Base-by-base conservation (phyloP, 371 early-diverging fungal genomes). In the Mucor irregularis region DNA sequence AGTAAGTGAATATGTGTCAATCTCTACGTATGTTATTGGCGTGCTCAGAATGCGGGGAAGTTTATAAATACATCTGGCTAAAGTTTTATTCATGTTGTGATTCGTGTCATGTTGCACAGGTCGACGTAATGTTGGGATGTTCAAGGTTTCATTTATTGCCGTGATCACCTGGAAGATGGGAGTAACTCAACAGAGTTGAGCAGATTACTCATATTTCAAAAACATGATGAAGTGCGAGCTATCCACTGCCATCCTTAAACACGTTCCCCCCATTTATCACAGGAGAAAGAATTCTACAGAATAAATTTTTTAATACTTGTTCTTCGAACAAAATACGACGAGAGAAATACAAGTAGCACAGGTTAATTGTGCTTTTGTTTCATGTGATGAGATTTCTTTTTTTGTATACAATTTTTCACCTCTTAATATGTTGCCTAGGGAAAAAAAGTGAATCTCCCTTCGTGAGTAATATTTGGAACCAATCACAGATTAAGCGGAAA, bases 381-480 rank as follows among this genome's bases (percentile, higher is more conserved):
- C 51, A 51, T 38, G 38, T 51, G 51, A 51, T 47, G 8, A 14
- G 24, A 17, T 39, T 17, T 25, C 10, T 31, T 31, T 21, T 10
- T 35, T 11, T 39, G 17, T 7, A 8, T 56, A 21, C n/a, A 53
- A 14, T 8, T 43, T 28, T 30, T 13, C 33, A 53, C 22, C 19
- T 17, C 44, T 25, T 43, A 13, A 42, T 29, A 33, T 17, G 4
- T 22, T 40, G 3, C 13, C 17, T 28, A 28, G 38, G 51, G 38
- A 37, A 37, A 39, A 30, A 56, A 10, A 31, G 11, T 9, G 31
- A 11, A 31, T 0, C 9, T 9, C 9, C 24, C 42, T 24, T 42
- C 24, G 31, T 49, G 43, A 50, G 35, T 57, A 42, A 53, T 40
- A 31, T 49, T 17, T 35, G 43, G 58, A 43, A 57, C 58, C 58